Evolutionary conservation across 306 rosid genomes (phyloP).

Genomic region (Nissolia schottii): DNA sequence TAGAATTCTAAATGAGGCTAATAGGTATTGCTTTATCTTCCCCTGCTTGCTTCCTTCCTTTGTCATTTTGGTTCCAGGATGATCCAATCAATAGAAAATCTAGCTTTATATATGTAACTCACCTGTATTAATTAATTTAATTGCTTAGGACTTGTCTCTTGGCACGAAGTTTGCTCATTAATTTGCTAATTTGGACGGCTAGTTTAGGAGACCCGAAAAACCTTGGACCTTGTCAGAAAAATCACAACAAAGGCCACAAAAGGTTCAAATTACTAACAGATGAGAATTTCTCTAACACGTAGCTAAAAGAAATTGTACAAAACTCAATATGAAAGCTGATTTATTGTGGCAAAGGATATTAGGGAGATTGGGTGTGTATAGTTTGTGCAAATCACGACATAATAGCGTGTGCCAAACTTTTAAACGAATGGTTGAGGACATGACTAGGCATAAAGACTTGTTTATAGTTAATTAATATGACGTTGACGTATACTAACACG

Average conservation of each 20-base stretch:
- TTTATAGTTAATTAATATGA: not conserved
- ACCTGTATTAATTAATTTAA: no score
- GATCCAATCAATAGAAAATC: not conserved
- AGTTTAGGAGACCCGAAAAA: not conserved
- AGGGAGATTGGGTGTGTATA: not conserved
- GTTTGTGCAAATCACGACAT: not conserved
- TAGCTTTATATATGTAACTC: not conserved
- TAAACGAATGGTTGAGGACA: not conserved
- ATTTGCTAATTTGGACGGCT: slow-evolving; percentile 19
- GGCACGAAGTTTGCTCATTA: not conserved
- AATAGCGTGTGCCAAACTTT: not conserved
- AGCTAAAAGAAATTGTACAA: not conserved
- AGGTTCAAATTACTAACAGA: not conserved
- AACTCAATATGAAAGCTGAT: not conserved
- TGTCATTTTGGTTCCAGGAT: not conserved
- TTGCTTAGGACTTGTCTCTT: not conserved
- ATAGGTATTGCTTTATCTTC: not conserved
- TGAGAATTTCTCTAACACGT: not conserved
- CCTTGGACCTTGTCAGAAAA: not conserved
- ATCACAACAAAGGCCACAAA: not conserved
- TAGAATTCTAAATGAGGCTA: slow-evolving; percentile 35
- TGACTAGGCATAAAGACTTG: not conserved
- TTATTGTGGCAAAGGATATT: not conserved
- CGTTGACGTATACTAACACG: not conserved
- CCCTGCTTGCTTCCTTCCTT: not conserved